Evolutionary conservation across 2,329 filamentous ascomycete genomes (phyloP).

Genomic region (Aspergillus sp.): DNA sequence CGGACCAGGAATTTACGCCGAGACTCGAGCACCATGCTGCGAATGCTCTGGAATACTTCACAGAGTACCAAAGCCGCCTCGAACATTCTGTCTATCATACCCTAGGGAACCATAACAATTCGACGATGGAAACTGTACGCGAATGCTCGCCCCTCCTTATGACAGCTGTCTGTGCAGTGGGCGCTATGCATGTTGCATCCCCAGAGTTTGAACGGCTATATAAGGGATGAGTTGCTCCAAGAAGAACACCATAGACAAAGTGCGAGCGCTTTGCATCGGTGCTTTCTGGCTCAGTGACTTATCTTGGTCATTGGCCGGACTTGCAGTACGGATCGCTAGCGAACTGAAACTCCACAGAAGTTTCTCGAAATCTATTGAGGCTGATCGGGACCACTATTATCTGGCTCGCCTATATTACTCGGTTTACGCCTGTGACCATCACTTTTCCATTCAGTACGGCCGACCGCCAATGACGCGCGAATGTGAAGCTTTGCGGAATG

Average conservation of each 20-base stretch:
- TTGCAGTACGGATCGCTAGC: conserved; percentile 23
- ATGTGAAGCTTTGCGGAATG: conserved; percentile 30
- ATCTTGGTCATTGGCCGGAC: conserved; percentile 21
- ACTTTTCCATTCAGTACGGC: conserved; percentile 38
- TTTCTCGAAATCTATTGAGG: conserved; percentile 23
- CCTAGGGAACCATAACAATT: conserved; percentile 38
- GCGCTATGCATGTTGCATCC: conserved; percentile 43
- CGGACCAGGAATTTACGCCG: too few relatives aligned
- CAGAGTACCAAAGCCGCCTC: conserved; percentile 44
- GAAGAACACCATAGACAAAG: conserved; percentile 44
- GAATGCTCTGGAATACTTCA: conserved; percentile 44
- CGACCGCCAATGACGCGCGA: conserved; percentile 37
- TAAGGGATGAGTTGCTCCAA: conserved; percentile 43
- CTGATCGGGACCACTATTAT: conserved; percentile 21
- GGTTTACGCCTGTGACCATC: conserved; percentile 40
- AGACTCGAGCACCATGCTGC: conserved; percentile 20
- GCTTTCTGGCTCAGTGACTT: conserved; percentile 52
- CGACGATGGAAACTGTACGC: conserved; percentile 36
- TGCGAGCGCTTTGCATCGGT: conserved; percentile 49
- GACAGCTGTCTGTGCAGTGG: conserved; percentile 46
- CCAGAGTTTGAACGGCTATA: conserved; percentile 35
- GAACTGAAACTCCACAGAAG: conserved; percentile 25
- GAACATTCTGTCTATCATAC: conserved; percentile 50
- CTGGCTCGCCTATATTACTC: conserved; percentile 33
- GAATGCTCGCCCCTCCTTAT: conserved; percentile 45